Evolutionary conservation across 1,284 basidiomycete genomes (phyloP).

Genomic region (Ganoderma sp.): DNA sequence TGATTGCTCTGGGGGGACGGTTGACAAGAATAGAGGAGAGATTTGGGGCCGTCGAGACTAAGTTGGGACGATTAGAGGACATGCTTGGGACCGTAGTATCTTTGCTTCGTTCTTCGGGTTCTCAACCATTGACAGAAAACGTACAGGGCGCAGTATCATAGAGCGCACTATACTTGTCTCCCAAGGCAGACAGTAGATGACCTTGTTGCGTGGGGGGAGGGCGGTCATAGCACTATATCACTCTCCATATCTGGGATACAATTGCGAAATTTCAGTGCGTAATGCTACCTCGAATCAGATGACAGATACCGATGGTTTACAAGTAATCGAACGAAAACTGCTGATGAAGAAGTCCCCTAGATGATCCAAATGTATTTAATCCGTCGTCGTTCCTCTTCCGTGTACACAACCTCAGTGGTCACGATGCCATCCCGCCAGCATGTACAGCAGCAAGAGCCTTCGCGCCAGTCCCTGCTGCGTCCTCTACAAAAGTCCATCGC

Average conservation of each 20-base stretch:
- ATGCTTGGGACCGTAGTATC: constrained; percentile 8
- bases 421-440: background rate
- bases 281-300: background rate
- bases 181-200: no score
- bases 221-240: background rate
- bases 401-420: background rate
- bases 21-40: constrained; percentile 5
- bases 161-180: no score
- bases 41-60: constrained; percentile 8
- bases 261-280: background rate
- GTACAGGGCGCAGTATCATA: background rate
- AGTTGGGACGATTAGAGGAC: constrained; percentile 4
- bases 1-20: constrained; percentile 3
- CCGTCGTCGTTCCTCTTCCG: background rate
- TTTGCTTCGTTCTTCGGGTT: background rate
- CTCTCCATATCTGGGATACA: background rate
- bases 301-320: background rate
- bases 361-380: background rate
- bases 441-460: constrained; percentile 36
- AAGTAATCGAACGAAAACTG: background rate
- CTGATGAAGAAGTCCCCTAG: background rate
- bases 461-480: constrained; percentile 70
- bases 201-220: no score
- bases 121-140: background rate
- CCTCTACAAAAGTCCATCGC: constrained; percentile 67